Conservation (phyloP, 257 asterid genomes). For the Salvia miltiorrhiza region DNA sequence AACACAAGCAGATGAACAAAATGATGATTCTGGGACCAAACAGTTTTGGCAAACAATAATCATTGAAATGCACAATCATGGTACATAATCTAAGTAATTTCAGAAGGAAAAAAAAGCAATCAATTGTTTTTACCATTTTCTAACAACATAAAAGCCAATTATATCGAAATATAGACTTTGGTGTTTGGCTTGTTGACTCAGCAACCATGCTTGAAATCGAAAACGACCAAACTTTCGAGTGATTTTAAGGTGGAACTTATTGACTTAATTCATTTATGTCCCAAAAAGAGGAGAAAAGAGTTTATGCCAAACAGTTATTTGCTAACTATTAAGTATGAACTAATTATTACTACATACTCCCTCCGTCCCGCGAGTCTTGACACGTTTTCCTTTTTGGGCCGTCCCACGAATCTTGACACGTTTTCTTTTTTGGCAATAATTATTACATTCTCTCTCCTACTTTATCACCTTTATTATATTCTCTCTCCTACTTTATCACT, state of each 20-base stretch:
- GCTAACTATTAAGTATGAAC: background rate
- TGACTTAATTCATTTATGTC: slow-evolving; percentile 18
- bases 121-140: slow-evolving; percentile 18
- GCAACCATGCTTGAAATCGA: slow-evolving; percentile 36
- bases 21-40: slow-evolving; percentile 27
- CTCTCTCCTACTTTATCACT: too few relatives aligned
- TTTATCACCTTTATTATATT: too few relatives aligned
- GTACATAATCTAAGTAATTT: slow-evolving; percentile 38
- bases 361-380: too few relatives aligned
- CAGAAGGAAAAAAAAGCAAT: slow-evolving; percentile 5
- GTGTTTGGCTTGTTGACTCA: slow-evolving; percentile 53
- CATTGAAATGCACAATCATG: slow-evolving; percentile 14
- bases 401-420: too few relatives aligned
- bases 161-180: slow-evolving; percentile 29
- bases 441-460: too few relatives aligned
- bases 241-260: slow-evolving; percentile 14
- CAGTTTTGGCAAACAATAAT: background rate
- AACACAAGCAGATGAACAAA: slow-evolving; percentile 37
- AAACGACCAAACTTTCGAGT: slow-evolving; percentile 13
- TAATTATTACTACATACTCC: background rate
- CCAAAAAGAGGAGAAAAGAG: slow-evolving; percentile 13
- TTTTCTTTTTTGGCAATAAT: too few relatives aligned
- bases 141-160: slow-evolving; percentile 29
- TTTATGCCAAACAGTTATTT: slow-evolving; percentile 17
- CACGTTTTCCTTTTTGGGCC: too few relatives aligned